phyloP scores from a whole-genome alignment of 345 rosid genomes.

The Acer yangbiense region DNA sequence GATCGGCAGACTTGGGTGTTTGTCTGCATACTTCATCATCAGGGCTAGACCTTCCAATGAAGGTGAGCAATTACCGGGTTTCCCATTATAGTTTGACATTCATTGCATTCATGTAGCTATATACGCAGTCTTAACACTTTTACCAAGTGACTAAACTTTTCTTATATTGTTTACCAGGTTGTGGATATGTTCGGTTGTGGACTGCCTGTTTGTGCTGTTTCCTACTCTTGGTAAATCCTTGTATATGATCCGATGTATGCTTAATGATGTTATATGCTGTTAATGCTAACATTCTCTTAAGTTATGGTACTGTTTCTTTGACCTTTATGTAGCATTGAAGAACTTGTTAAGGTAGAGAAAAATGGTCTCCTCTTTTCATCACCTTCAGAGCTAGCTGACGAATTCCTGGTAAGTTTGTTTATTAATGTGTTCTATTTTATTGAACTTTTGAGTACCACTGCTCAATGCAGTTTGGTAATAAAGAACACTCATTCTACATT shows the following conservation, averaged over 20 bases:
- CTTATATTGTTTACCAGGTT: slow-evolving; percentile 51
- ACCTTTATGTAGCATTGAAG: slow-evolving; percentile 64
- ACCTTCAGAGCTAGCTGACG: slow-evolving; percentile 86
- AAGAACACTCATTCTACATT: too few species aligned
- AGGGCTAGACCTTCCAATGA: slow-evolving; percentile 97
- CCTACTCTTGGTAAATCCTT: slow-evolving; percentile 81
- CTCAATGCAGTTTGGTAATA: too few species aligned
- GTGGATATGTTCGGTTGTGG: slow-evolving; percentile 99
- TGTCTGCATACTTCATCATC: slow-evolving; percentile 98
- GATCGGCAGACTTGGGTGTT: slow-evolving; percentile 93
- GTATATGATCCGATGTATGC: not conserved
- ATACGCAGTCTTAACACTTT: slow-evolving; percentile 2
- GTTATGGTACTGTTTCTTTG: slow-evolving; percentile 8
- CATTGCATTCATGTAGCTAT: not conserved
- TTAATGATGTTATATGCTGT: not conserved
- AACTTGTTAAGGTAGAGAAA: slow-evolving; percentile 74
- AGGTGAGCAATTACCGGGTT: slow-evolving; percentile 41
- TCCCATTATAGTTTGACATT: not conserved
- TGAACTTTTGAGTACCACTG: not conserved
- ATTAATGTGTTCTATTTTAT: not conserved
- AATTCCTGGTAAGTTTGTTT: slow-evolving; percentile 61
- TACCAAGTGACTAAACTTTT: not conserved
- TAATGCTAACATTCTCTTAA: not conserved
- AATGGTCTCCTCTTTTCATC: slow-evolving; percentile 97
- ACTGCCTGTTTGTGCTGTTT: slow-evolving; percentile 91